Base-by-base conservation (phyloP, 2,329 filamentous ascomycete species). In the Trichoderma asperellum region DNA sequence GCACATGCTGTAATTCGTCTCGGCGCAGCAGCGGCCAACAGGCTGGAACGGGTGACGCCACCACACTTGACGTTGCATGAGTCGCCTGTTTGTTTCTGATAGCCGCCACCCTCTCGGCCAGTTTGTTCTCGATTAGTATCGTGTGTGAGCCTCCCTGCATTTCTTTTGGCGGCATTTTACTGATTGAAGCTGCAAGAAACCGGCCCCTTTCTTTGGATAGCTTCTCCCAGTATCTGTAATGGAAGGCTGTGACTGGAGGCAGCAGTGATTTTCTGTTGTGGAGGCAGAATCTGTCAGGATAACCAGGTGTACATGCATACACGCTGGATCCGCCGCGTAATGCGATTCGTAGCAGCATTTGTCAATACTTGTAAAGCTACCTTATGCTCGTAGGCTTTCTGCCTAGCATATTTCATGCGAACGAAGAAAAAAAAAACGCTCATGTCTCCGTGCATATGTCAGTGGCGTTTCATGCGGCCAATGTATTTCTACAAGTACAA, bases 51-150 rank as follows among this genome's bases (percentile, higher is more conserved):
- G 21, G 47, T 64, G 49, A 49, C 61, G 35, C 32, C 61, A 64
- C 49, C 8, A 37, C 21, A 24, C 24, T 40, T 57, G 29, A 64
- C 27, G 49, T 55, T 35, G 34, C 47, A 53, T 53, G 61, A 49
- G 34, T 64, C 61, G 61, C 61, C 32, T 58, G 56, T 37, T 58
- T 58, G 56, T 37, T 58, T 58, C 49, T 64, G 32, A 35, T 64
- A 55, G 61, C 49, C 47, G 61, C 49, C 61, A 55, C 49, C 7
- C 29, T 63, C 29, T 37, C 24, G 3, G n/a, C 37, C 43, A 6
- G 43, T 32, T 18, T 60, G 24, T 24, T 24, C 24, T 24, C 37
- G 47, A 21, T 29, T 49, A 5, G 16, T 34, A 10, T 40, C 11
- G 34, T n/a, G 37, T 16, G 62, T 47, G 52, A n/a, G 64, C 37